Evolutionary conservation across 306 rosid genomes (phyloP).

Genomic region (Hippophae tibetana): DNA sequence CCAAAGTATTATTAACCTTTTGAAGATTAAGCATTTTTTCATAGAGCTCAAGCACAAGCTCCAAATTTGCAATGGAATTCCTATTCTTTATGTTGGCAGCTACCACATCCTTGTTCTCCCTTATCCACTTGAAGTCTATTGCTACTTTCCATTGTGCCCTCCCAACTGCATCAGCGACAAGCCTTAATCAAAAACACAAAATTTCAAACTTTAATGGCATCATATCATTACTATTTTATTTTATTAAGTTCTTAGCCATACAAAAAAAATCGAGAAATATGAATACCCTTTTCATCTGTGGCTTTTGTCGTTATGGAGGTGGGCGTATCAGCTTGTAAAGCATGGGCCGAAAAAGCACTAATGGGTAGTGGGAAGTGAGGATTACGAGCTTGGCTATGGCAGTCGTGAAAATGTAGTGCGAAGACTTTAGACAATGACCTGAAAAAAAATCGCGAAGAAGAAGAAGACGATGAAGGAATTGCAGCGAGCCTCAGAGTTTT

Average conservation of each 20-base stretch:
- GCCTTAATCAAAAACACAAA: background rate
- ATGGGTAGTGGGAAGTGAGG: slow-evolving; percentile 21
- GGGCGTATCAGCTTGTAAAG: slow-evolving; percentile 30
- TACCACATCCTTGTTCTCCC: slow-evolving; percentile 74
- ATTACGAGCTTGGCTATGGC: slow-evolving; percentile 24
- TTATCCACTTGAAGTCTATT: slow-evolving; percentile 89
- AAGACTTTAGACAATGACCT: slow-evolving; percentile 18
- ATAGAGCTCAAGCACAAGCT: slow-evolving; percentile 67
- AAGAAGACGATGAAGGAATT: slow-evolving; percentile 29
- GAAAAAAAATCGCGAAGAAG: slow-evolving; percentile 27
- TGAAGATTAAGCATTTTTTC: slow-evolving; percentile 62
- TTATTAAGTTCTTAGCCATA: background rate
- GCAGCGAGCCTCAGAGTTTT: slow-evolving; percentile 36
- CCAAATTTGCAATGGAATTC: slow-evolving; percentile 69
- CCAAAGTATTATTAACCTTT: slow-evolving; percentile 41
- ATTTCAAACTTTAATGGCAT: background rate
- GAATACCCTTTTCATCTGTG: slow-evolving; percentile 42
- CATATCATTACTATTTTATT: background rate
- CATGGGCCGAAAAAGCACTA: slow-evolving; percentile 41
- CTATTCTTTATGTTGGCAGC: slow-evolving; percentile 61
- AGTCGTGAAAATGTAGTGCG: slow-evolving; percentile 13
- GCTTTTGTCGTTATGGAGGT: slow-evolving; percentile 7
- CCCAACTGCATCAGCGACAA: slow-evolving; percentile 28
- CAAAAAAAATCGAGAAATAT: background rate
- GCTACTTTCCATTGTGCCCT: slow-evolving; percentile 84